Conservation (phyloP, 495 filamentous ascomycete genomes). For the Chlorociboria aeruginascens region DNA sequence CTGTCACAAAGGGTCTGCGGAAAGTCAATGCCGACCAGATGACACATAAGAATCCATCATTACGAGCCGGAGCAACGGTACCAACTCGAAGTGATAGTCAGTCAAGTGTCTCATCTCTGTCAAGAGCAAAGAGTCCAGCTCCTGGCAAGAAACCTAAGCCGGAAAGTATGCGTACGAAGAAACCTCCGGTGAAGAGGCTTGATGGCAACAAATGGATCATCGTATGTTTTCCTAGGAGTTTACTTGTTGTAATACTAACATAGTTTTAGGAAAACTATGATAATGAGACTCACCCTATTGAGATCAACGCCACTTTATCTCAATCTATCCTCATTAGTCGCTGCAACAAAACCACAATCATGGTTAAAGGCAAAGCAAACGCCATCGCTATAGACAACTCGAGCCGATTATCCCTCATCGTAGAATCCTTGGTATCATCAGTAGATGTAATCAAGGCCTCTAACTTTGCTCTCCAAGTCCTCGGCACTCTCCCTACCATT, state of each 20-base stretch:
- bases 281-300: conserved; percentile 51
- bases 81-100: conserved; percentile 44
- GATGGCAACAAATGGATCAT: conserved; percentile 95
- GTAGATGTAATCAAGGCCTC: conserved; percentile 90
- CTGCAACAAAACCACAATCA: conserved; percentile 83
- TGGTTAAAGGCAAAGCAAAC: conserved; percentile 85
- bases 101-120: conserved; percentile 27
- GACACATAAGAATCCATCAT: conserved; percentile 97
- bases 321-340: conserved; percentile 87
- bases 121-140: conserved; percentile 64
- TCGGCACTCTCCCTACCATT: conserved; percentile 73
- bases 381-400: conserved; percentile 90
- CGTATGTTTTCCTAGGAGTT: conserved; percentile 26
- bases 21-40: conserved; percentile 92
- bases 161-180: conserved; percentile 85
- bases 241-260: conserved; percentile 1
- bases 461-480: conserved; percentile 83
- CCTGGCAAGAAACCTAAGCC: conserved; percentile 91
- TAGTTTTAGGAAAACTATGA: conserved; percentile 73
- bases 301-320: conserved; percentile 64
- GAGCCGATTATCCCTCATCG: conserved; percentile 65
- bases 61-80: conserved; percentile 63
- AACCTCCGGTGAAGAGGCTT: conserved; percentile 80
- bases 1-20: conserved; percentile 72
- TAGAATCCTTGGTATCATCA: conserved; percentile 80